A percentile compares a stretch with the other conserved stretches of the same genome.
phyloP scores from a whole-genome alignment of 805 yeast species.

The Wickerhamiella shivajii region DNA sequence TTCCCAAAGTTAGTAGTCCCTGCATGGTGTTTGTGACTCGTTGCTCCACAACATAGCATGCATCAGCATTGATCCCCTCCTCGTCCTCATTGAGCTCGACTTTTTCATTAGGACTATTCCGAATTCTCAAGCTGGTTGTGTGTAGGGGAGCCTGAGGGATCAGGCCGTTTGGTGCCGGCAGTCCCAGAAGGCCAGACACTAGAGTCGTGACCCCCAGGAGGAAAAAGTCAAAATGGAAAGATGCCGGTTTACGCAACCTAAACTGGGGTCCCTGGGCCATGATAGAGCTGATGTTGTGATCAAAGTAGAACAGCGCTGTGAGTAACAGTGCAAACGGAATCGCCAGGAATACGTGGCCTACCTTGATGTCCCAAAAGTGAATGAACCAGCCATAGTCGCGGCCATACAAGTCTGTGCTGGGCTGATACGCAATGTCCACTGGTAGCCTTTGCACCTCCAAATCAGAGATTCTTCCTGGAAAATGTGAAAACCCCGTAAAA shows the following conservation, averaged over 20 bases:
- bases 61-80: constrained; percentile 15
- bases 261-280: constrained; percentile 79
- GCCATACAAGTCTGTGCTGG: constrained; percentile 35
- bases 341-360: constrained; percentile 72
- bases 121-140: constrained; percentile 46
- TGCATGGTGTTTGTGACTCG: constrained; percentile 72
- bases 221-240: constrained; percentile 87
- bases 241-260: constrained; percentile 71
- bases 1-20: constrained; percentile 68
- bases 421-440: constrained; percentile 55
- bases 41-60: constrained; percentile 65
- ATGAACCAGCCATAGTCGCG: constrained; percentile 56
- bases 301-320: constrained; percentile 79
- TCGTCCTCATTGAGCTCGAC: constrained; percentile 12
- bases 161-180: constrained; percentile 93
- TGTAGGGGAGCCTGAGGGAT: constrained; percentile 97
- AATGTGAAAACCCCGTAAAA: constrained; percentile 86
- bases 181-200: constrained; percentile 69
- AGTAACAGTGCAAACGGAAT: constrained; percentile 81
- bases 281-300: constrained; percentile 85
- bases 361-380: constrained; percentile 59
- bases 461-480: constrained; percentile 58
- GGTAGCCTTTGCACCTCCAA: constrained; percentile 52
- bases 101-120: constrained; percentile 20
- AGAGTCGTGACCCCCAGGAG: constrained; percentile 79